A percentile compares a stretch with the other conserved stretches of the same genome.
Evolutionary conservation across 73 alveolate species (phyloP).

Genomic region (Tetrahymena borealis): DNA sequence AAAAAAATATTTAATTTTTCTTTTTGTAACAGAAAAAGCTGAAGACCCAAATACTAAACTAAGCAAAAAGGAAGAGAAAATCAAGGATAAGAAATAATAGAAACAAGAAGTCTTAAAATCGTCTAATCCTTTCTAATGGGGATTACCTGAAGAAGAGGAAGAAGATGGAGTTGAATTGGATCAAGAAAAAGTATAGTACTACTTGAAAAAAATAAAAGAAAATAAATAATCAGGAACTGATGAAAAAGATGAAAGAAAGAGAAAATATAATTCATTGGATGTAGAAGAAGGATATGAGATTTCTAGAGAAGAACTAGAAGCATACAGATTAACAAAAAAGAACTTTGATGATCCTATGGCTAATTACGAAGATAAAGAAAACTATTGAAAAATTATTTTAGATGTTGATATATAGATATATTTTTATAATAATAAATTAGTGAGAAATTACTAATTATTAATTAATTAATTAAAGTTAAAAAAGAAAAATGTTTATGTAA

Average conservation of each 20-base stretch:
- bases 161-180: neutral
- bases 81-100: neutral
- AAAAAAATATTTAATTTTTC: too few species aligned
- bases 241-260: neutral
- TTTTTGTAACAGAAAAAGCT: neutral
- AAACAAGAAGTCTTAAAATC: neutral
- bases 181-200: neutral
- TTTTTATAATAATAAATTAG: too few species aligned
- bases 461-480: too few species aligned
- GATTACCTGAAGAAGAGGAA: neutral
- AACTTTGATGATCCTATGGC: conserved; percentile 1
- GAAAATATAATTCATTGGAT: neutral
- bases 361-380: neutral
- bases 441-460: too few species aligned
- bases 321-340: neutral
- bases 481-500: too few species aligned
- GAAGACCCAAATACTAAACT: neutral
- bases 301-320: neutral
- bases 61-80: neutral
- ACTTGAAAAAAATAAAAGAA: neutral
- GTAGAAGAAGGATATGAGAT: neutral
- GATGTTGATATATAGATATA: too few species aligned
- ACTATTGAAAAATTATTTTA: neutral
- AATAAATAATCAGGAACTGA: neutral
- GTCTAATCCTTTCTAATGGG: neutral